A percentile compares a stretch with the other conserved stretches of the same genome.
phyloP scores from a whole-genome alignment of 2,329 filamentous ascomycete genomes.

The Calonectria hongkongensis region DNA sequence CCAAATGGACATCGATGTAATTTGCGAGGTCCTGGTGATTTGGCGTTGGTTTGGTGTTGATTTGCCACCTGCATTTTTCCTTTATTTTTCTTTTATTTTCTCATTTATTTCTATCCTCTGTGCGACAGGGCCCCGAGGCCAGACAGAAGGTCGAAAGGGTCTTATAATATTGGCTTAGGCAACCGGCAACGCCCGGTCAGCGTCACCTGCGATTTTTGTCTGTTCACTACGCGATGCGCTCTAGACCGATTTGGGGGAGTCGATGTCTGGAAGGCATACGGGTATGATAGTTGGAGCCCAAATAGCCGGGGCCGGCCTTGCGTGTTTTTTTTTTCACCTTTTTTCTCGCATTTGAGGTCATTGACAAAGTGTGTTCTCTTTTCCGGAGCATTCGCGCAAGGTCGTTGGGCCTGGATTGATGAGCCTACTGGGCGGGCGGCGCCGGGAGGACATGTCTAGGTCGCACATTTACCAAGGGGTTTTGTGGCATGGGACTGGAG shows the following conservation, averaged over 20 bases:
- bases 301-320: constrained; percentile 28
- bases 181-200: constrained; percentile 20
- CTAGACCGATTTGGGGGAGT: constrained; percentile 15
- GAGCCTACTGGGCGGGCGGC: constrained; percentile 40
- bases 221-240: constrained; percentile 27
- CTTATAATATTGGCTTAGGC: constrained; percentile 48
- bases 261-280: constrained; percentile 20
- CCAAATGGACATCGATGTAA: constrained; percentile 58
- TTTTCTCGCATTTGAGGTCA: constrained; percentile 43
- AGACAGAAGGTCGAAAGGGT: constrained; percentile 34
- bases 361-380: constrained; percentile 42
- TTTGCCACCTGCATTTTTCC: constrained; percentile 58
- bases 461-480: constrained; percentile 47
- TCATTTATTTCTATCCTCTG: constrained; percentile 37
- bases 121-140: constrained; percentile 44
- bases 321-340: constrained; percentile 38
- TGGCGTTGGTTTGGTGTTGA: constrained; percentile 65
- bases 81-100: constrained; percentile 49
- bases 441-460: constrained; percentile 38
- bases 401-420: constrained; percentile 41
- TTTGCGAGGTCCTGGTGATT: constrained; percentile 65
- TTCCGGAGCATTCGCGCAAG: constrained; percentile 43
- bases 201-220: constrained; percentile 25
- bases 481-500: constrained; percentile 48
- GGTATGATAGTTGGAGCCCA: constrained; percentile 20